phyloP scores from a whole-genome alignment of 805 yeast species.

The Lipomyces spencermartinsiae region DNA sequence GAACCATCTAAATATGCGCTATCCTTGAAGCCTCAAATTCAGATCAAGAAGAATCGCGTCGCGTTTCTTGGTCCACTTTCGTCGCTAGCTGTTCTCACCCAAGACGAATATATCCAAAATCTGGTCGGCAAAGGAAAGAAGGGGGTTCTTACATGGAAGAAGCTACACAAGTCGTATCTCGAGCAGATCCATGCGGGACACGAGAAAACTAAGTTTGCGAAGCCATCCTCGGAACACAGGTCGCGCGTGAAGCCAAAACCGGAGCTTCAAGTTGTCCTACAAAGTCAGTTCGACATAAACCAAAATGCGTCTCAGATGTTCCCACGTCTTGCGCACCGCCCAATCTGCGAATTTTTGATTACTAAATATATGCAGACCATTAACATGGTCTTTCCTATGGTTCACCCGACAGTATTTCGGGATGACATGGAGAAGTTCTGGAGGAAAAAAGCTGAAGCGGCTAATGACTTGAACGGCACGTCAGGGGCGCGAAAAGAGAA shows the following conservation, averaged over 20 bases:
- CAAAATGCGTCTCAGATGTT: slow-evolving; percentile 17
- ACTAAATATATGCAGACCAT: slow-evolving; percentile 37
- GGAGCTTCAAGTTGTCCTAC: neutral
- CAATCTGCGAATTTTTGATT: slow-evolving; percentile 37
- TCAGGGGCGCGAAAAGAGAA: neutral
- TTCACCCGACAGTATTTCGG: slow-evolving; percentile 35
- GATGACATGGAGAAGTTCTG: slow-evolving; percentile 28
- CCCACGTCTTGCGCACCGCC: slow-evolving; percentile 38
- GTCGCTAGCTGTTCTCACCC: slow-evolving; percentile 3
- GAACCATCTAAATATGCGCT: neutral
- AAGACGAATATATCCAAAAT: slow-evolving; percentile 14
- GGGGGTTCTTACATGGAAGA: neutral
- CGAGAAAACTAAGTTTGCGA: neutral
- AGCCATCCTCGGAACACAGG: neutral
- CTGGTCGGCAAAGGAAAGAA: slow-evolving; percentile 4
- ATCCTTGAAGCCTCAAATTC: slow-evolving; percentile 17
- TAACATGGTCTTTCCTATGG: slow-evolving; percentile 38
- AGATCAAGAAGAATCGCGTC: slow-evolving; percentile 27
- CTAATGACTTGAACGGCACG: neutral
- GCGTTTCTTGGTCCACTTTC: slow-evolving; percentile 28
- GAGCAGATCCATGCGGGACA: neutral
- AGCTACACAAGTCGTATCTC: neutral
- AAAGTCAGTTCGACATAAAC: slow-evolving; percentile 11
- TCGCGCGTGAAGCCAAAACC: slow-evolving; percentile 15
- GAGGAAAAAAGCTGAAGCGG: slow-evolving; percentile 24